Percentiles rank a stretch among this genome's conserved stretches.
phyloP scores from a whole-genome alignment of 768 basidiomycete species.

The Boletus pseudopeckii region DNA sequence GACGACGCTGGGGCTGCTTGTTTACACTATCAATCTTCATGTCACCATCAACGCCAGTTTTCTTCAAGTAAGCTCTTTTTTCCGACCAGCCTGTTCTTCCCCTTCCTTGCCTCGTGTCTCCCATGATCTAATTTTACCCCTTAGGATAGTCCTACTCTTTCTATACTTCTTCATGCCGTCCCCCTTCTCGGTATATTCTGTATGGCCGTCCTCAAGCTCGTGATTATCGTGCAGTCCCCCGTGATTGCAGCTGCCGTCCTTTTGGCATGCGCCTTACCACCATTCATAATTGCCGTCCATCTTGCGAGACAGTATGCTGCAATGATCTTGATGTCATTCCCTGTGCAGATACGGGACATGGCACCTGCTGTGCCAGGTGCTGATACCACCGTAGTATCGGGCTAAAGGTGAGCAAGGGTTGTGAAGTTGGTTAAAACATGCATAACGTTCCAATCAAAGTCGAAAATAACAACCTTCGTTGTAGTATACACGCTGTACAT shows the following conservation, averaged over 20 bases:
- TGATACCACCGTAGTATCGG: background rate
- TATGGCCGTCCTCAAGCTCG: constrained; percentile 19
- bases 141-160: constrained; percentile 15
- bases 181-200: constrained; percentile 26
- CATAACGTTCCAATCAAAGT: background rate
- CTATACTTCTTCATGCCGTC: constrained; percentile 22
- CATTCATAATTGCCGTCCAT: constrained; percentile 11
- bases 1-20: constrained; percentile 24
- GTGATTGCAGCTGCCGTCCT: constrained; percentile 14
- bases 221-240: constrained; percentile 21
- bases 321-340: constrained; percentile 3
- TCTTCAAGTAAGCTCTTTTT: constrained; percentile 14
- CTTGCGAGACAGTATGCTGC: constrained; percentile 5
- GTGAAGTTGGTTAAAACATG: background rate
- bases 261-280: constrained; percentile 20
- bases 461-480: background rate
- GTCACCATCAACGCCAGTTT: constrained; percentile 13
- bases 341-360: constrained; percentile 4
- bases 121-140: background rate
- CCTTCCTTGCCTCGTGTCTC: too few relatives aligned
- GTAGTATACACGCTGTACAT: constrained; percentile 15
- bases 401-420: too few relatives aligned
- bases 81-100: background rate
- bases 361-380: background rate
- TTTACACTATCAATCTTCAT: constrained; percentile 32